Percentiles rank a stretch among this genome's conserved stretches.
These are phyloP conservation scores for Asterochloris erici DNA, from an alignment of 139 green algal species.

Conservation along the genomic window DNA sequence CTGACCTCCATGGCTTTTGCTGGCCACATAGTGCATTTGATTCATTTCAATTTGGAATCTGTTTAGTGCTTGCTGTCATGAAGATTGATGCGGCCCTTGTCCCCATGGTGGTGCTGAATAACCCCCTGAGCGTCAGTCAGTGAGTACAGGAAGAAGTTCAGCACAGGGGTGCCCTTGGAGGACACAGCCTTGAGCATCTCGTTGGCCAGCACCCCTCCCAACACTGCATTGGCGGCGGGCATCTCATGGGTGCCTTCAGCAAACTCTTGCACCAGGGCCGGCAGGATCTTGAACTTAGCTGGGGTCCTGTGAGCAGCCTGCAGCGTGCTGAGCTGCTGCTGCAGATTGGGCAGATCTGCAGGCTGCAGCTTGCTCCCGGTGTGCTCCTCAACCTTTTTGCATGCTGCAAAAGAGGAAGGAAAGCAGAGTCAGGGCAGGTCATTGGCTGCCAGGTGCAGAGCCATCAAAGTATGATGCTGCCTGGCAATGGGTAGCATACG, in stretches of 20 bases:
- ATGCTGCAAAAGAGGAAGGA: too few relatives aligned
- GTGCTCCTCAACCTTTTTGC: too few relatives aligned
- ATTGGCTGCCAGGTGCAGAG: too few relatives aligned
- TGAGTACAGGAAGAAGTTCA: slow-evolving; percentile 84
- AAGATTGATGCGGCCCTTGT: slow-evolving; percentile 1
- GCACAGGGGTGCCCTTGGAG: slow-evolving; percentile 61
- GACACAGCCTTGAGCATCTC: slow-evolving; percentile 83
- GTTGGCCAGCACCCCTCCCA: slow-evolving; percentile 84
- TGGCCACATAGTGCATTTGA: too few relatives aligned
- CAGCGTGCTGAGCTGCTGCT: neutral
- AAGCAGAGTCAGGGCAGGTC: too few relatives aligned
- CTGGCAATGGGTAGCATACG: too few relatives aligned
- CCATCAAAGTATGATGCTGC: too few relatives aligned
- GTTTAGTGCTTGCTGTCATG: neutral
- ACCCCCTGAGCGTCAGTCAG: slow-evolving; percentile 48
- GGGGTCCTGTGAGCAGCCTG: too few relatives aligned
- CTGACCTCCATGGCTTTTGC: too few relatives aligned
- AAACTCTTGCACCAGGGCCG: slow-evolving; percentile 12
- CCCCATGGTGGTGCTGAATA: slow-evolving; percentile 31
- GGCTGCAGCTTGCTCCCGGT: too few relatives aligned
- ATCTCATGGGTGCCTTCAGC: neutral
- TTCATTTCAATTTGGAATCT: neutral
- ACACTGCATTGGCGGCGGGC: slow-evolving; percentile 55
- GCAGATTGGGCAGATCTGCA: neutral
- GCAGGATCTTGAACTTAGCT: neutral